Percentiles rank a stretch among this genome's conserved stretches.
These are phyloP conservation scores for Lepiota brunneoincarnata DNA, from an alignment of 768 basidiomycete genomes.

Conservation along the genomic window DNA sequence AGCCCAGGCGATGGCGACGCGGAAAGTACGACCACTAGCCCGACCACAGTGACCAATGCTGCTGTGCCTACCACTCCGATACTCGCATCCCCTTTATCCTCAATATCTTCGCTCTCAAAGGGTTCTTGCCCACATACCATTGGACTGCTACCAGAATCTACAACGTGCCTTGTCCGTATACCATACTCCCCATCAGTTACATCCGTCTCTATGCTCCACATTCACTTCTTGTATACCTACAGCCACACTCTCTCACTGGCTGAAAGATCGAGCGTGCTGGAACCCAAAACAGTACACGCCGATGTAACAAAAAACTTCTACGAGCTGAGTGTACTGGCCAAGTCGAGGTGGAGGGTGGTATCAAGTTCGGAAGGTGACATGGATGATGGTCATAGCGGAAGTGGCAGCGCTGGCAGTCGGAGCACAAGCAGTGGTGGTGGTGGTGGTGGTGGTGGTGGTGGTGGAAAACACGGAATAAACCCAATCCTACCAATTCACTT, in stretches of 20 bases:
- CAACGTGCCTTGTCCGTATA: constrained; percentile 56
- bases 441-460: neutral
- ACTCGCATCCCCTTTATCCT: constrained; percentile 1
- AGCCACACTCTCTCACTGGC: constrained; percentile 26
- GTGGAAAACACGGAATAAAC: constrained; percentile 27
- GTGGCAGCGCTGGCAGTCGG: neutral
- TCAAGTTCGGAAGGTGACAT: neutral
- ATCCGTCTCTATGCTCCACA: constrained; percentile 51
- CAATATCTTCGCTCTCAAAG: neutral
- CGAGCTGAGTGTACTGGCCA: constrained; percentile 64
- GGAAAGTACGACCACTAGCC: constrained; percentile 30
- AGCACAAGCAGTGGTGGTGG: neutral
- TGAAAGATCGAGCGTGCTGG: constrained; percentile 12
- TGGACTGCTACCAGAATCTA: constrained; percentile 52
- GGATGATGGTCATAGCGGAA: constrained; percentile 8
- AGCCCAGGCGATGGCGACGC: neutral
- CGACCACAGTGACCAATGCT: constrained; percentile 38
- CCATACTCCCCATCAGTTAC: constrained; percentile 42
- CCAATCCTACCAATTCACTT: constrained; percentile 70
- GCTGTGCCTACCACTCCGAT: constrained; percentile 16
- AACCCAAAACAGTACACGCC: constrained; percentile 29
- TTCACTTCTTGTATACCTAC: constrained; percentile 56
- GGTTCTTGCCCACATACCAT: constrained; percentile 27
- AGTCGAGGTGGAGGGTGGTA: constrained; percentile 43
- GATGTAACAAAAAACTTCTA: constrained; percentile 71